phyloP scores from a whole-genome alignment of 2,329 filamentous ascomycete genomes.

The Epicoccum sorghinum region DNA sequence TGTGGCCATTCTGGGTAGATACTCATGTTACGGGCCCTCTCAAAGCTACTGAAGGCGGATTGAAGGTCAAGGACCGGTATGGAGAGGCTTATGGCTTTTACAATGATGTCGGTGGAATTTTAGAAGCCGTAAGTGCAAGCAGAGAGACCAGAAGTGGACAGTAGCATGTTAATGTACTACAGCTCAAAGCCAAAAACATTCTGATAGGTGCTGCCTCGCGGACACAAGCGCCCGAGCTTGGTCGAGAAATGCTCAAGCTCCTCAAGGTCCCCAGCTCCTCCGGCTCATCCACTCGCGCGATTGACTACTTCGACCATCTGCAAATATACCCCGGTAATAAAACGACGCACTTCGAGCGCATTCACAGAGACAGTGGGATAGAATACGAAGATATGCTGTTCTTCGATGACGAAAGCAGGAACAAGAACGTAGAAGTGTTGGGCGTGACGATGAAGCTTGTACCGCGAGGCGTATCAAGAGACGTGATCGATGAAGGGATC shows the following conservation, averaged over 20 bases:
- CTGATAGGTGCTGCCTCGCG: constrained; percentile 78
- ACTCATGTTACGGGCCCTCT: constrained; percentile 84
- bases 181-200: constrained; percentile 54
- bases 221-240: constrained; percentile 79
- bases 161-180: constrained; percentile 26
- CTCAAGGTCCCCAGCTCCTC: constrained; percentile 66
- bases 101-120: constrained; percentile 50
- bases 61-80: constrained; percentile 59
- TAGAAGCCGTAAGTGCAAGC: constrained; percentile 41
- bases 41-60: constrained; percentile 54
- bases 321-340: constrained; percentile 78
- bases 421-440: constrained; percentile 78
- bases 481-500: constrained; percentile 80
- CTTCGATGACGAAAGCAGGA: constrained; percentile 90
- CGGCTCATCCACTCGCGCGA: constrained; percentile 48
- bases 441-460: constrained; percentile 88
- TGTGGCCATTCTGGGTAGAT: constrained; percentile 99
- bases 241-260: constrained; percentile 77
- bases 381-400: constrained; percentile 87
- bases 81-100: constrained; percentile 57
- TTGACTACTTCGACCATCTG: constrained; percentile 62
- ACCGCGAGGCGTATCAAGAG: constrained; percentile 75
- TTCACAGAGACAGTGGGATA: constrained; percentile 74
- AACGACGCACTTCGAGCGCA: constrained; percentile 78
- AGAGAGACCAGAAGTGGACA: accelerated